Base-by-base conservation (phyloP, 345 rosid genomes). In the Euphorbia tirucalli region DNA sequence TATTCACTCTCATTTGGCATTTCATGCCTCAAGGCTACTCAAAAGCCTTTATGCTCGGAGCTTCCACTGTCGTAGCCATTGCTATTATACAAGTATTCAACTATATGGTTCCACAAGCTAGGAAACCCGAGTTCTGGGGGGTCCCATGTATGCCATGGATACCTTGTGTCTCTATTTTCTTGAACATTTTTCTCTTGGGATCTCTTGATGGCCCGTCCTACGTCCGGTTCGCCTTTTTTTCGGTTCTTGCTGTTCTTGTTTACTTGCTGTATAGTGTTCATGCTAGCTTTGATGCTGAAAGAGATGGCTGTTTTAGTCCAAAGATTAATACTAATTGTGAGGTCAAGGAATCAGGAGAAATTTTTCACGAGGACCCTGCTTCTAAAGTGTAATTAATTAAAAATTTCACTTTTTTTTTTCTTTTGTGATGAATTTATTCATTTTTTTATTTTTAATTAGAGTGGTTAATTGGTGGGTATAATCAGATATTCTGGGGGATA, bases 111-210 rank as follows among this genome's bases (percentile, higher is more conserved):
- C 93, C 89, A 9, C 96, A 90, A 54, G 93, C 80, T 4, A 75
- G 85, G 49, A 86, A 80, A 55, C 98, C 98, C 0, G 93, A 92
- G 77, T 82, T 94, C 44, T 94, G 98, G 98, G 92, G 93, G 3
- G 90, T 92, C 54, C 96, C 98, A 0, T 76, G 89, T 61, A 94
- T 94, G 98, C 98, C 98, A 0, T 89, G 91, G 96, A 83, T 89
- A 35, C 98, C 98, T 0, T 86, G 91, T 32, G 71, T 79, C 14
- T 94, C 98, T 13, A 89, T 94, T 76, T 94, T 87, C 76, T 72
- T 92, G 81, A 89, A 92, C 81, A 84, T 94, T 21, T 94, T 94
- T 74, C 75, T 94, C 69, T 70, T 94, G 31, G 98, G 97, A 58
- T 82, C 90, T 58, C 84, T 92, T 11, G 91, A 83, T 24, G 89